Evolutionary conservation across 2,329 filamentous ascomycete genomes (phyloP).

Genomic region (Thermochaetoides dissita): DNA sequence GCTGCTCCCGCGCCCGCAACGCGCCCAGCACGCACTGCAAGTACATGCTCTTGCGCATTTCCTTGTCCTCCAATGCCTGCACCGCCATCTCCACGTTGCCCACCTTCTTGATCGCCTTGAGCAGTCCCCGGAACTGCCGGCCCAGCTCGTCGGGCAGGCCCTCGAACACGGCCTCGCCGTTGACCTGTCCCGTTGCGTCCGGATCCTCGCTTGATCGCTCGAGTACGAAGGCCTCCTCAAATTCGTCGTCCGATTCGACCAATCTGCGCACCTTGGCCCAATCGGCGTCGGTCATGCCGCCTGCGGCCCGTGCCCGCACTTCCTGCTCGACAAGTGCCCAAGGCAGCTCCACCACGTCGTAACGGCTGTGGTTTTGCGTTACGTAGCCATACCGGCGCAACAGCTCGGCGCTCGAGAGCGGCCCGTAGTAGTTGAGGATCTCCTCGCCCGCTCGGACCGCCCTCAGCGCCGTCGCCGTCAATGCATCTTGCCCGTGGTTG

Average conservation of each 20-base stretch:
- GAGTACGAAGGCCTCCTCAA: conserved; percentile 64
- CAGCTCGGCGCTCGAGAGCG: conserved; percentile 68
- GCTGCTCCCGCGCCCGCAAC: conserved; percentile 14
- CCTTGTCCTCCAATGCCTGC: conserved; percentile 32
- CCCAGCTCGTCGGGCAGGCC: conserved; percentile 36
- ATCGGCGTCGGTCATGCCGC: conserved; percentile 15
- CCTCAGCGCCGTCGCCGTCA: conserved; percentile 60
- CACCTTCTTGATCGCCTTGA: conserved; percentile 35
- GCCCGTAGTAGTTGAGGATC: conserved; percentile 80
- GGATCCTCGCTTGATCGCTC: conserved; percentile 41
- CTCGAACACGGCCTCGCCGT: conserved; percentile 23
- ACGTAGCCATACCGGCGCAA: conserved; percentile 77
- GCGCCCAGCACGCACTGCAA: conserved; percentile 24
- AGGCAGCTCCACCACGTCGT: conserved; percentile 71
- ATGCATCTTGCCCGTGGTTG: conserved; percentile 36
- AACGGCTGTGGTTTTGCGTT: conserved; percentile 60
- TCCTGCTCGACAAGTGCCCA: conserved; percentile 30
- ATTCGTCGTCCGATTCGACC: conserved; percentile 41
- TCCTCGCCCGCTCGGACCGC: conserved; percentile 58
- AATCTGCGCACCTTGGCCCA: conserved; percentile 27
- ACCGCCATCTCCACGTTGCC: conserved; percentile 17
- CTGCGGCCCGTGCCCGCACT: conserved; percentile 10
- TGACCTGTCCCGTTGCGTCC: conserved; percentile 28
- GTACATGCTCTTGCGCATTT: conserved; percentile 33
- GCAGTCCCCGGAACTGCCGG: conserved; percentile 34